These are phyloP conservation scores for Dothideomycetidae sp. DNA, from an alignment of 2,329 filamentous ascomycete species.

Conservation along the genomic window DNA sequence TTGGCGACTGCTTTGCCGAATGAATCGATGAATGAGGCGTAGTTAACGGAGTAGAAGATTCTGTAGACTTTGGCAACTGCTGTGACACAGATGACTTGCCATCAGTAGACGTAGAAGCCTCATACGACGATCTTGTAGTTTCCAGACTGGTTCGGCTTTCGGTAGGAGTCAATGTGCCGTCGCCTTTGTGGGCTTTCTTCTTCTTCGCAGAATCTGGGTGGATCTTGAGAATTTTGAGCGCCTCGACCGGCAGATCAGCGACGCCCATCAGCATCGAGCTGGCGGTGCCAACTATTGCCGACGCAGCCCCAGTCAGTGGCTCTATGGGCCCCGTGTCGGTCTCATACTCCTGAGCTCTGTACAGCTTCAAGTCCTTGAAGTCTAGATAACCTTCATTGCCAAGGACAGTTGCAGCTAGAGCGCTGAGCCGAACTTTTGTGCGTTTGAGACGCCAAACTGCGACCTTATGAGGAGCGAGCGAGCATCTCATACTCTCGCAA, in stretches of 20 bases:
- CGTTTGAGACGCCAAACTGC: constrained; percentile 61
- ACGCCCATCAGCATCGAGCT: constrained; percentile 66
- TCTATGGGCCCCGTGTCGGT: constrained; percentile 64
- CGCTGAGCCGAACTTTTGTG: constrained; percentile 51
- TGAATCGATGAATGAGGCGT: not conserved
- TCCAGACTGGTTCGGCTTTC: not conserved
- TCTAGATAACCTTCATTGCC: constrained; percentile 48
- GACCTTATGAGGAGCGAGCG: constrained; percentile 48
- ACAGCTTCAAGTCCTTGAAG: constrained; percentile 57
- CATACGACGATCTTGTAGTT: constrained; percentile 2
- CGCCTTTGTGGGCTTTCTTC: constrained; percentile 6
- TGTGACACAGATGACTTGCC: not conserved
- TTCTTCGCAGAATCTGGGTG: constrained; percentile 16
- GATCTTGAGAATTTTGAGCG: constrained; percentile 32
- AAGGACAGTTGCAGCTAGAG: constrained; percentile 54
- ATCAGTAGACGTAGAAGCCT: constrained; percentile 1
- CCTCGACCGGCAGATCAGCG: constrained; percentile 50
- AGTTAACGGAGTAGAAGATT: not conserved
- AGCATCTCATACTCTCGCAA: constrained; percentile 49
- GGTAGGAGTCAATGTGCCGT: not conserved
- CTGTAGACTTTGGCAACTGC: not conserved
- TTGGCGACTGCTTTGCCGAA: not conserved
- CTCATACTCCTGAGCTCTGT: constrained; percentile 47
- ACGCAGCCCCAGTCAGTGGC: constrained; percentile 61
- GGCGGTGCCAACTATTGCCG: constrained; percentile 61